Evolutionary conservation across 75 land plant species (phyloP), one percentile per base, ranked within the genome.

Genomic region (Larix kaempferi): DNA sequence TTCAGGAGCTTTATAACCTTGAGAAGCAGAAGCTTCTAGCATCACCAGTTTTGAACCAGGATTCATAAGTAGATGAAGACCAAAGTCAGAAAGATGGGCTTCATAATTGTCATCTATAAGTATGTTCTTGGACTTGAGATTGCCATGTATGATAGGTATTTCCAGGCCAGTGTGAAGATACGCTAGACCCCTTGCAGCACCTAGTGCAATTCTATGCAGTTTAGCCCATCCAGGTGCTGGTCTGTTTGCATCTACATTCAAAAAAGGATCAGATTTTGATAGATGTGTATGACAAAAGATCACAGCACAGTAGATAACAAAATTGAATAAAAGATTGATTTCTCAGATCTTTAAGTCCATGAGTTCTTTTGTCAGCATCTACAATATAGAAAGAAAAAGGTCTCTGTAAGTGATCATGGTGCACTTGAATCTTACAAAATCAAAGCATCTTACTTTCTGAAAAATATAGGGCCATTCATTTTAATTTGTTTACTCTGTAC

Each of bases 1-100:
- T 82, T 94, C 98, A 6, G 98, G 91, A 0, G 98, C 88, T 69
- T 86, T 87, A 82, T 94, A 94, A n/a, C 98, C 98, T 76, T 94
- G 77, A 17, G 85, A 71, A 52, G 88, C 93, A 11, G 76, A 87
- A 6, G 89, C 74, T 63, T 92, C 91, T 22, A 94, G 88, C 88
- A 94, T 86, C 74, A 89, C 93, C 44, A 84, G 85, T 4, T 77
- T 80, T 19, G 93, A 77, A 5, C 79, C 72, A 2, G 87, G 73
- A 44, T 79, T 90, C 78, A 94, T 69, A 26, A 94, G 86, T 8
- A 87, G 82, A 62, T 88, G 91, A 14, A 88, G 77, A 17, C 93
- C 95, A 71, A 82, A 90, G 82, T 94, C 97, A 5, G 95, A 88
- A n/a, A 92, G 57, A 58, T 76, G 86, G 6, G 92, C 84, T 19